Evolutionary conservation across 106 monocot genomes (phyloP), one percentile per base, ranked within the genome.

Genomic region (Phalaenopsis equestris): DNA sequence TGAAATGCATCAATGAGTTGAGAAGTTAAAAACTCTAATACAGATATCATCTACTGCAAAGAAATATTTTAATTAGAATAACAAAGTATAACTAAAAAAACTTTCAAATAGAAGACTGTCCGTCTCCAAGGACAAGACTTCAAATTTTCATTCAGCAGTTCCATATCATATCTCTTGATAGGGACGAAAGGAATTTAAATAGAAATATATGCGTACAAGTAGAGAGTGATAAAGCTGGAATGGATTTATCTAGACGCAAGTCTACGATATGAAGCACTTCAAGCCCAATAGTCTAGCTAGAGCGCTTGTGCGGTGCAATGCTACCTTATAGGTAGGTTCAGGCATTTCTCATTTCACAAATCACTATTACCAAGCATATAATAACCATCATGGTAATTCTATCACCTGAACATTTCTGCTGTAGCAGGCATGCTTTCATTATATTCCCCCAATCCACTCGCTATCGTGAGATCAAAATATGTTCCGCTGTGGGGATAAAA

Each of bases 321-420:
- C 12, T 73, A 15, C 17, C 41, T 24, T 24, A 38, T 38, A 41
- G 36, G 73, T 41, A 73, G 39, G 5, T 39, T 73, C 15, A 73
- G 73, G 8, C 4, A 4, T 15, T 18, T 18, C 6, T 1, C 3
- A 41, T 73, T 12, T 52, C 52, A 52, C 12, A 14, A 73, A 72
- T 15, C 12, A 41, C 6, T 41, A 37, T 0, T 37, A 16, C 12
- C 72, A n/a, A 17, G n/a, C n/a, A 18, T 42, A 75, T 75, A 8
- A 19, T 45, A 18, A 19, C 46, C 8, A 75, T 19, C 2, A 43
- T 1, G 46, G 43, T 18, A 72, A 12, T 72, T 39, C 8, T 42
- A 15, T 76, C 36, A 91, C 95, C 93, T 96, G 85, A 96, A 96
- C 57, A 96, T 56, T 73, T 96, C 88, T 47, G 93, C 88, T 75